A percentile compares a stretch with the other conserved stretches of the same genome.
These are phyloP conservation scores for Mycena amicta DNA, from an alignment of 768 basidiomycete species.

Conservation along the genomic window DNA sequence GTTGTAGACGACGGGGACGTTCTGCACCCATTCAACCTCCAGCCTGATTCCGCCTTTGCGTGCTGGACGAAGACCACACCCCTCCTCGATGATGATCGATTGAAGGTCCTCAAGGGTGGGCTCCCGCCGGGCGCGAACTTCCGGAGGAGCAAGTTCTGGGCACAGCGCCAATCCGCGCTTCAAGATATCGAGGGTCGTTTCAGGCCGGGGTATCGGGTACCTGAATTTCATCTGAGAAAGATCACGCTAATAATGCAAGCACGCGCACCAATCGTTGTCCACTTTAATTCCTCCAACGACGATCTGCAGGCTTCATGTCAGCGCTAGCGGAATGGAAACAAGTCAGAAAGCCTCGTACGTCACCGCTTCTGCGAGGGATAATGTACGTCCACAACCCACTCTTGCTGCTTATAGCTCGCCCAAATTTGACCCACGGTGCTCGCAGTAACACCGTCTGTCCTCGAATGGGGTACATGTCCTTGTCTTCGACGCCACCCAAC, in stretches of 20 bases:
- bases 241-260: slow-evolving; percentile 1
- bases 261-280: slow-evolving; percentile 59
- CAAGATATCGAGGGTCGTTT: slow-evolving; percentile 64
- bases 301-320: slow-evolving; percentile 31
- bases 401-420: slow-evolving; percentile 45
- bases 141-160: slow-evolving; percentile 60
- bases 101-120: slow-evolving; percentile 54
- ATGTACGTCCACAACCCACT: slow-evolving; percentile 58
- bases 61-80: slow-evolving; percentile 65
- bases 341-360: slow-evolving; percentile 35
- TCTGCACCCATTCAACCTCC: slow-evolving; percentile 49
- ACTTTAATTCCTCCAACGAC: slow-evolving; percentile 66
- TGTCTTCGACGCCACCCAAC: slow-evolving; percentile 82
- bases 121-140: slow-evolving; percentile 45
- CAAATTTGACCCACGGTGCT: slow-evolving; percentile 67
- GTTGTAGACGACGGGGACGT: slow-evolving; percentile 58
- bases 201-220: slow-evolving; percentile 65
- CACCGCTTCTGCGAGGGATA: slow-evolving; percentile 63
- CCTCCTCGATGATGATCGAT: slow-evolving; percentile 50
- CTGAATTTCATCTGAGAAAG: slow-evolving; percentile 30
- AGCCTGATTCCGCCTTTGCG: slow-evolving; percentile 71
- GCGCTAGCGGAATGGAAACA: not conserved
- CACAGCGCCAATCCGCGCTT: slow-evolving; percentile 51
- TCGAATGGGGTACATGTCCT: slow-evolving; percentile 70
- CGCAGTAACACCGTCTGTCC: slow-evolving; percentile 82